phyloP scores from a whole-genome alignment of 2,329 filamentous ascomycete species.

The Cercospora sp. region DNA sequence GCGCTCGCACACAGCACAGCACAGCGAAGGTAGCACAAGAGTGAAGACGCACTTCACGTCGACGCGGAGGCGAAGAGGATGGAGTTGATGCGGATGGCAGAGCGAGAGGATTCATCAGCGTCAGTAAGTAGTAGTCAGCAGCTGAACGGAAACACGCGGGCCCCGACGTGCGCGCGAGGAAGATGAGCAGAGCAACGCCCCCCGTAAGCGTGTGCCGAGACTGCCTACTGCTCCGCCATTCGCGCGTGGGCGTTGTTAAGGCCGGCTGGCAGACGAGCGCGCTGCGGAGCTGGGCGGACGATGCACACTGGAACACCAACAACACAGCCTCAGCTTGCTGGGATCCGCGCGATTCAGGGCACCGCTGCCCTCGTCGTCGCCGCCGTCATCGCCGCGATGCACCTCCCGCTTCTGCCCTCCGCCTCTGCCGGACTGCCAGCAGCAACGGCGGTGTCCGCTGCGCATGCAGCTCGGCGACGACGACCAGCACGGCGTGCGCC shows the following conservation, averaged over 20 bases:
- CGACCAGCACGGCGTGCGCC: not conserved
- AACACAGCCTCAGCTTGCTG: not conserved
- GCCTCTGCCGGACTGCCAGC: not conserved
- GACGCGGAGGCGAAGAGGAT: not conserved
- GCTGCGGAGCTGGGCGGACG: not conserved
- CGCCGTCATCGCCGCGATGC: not conserved
- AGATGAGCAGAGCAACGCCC: not conserved
- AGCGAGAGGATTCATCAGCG: not conserved
- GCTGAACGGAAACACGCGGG: not conserved
- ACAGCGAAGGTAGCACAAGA: not conserved
- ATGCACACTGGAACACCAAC: not conserved
- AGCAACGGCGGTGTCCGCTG: not conserved
- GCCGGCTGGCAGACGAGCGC: not conserved
- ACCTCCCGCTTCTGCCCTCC: not conserved
- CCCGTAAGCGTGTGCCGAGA: not conserved
- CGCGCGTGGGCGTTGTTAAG: not conserved
- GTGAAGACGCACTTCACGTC: not conserved
- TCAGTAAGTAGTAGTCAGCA: not conserved
- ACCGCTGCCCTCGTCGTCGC: not conserved
- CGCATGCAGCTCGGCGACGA: not conserved
- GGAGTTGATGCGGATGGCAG: not conserved
- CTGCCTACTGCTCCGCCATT: not conserved
- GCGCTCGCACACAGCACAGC: not conserved
- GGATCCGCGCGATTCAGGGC: not conserved
- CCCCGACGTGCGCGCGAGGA: not conserved